Conservation (phyloP, 1,284 basidiomycete species). For the Inonotus obliquus region DNA sequence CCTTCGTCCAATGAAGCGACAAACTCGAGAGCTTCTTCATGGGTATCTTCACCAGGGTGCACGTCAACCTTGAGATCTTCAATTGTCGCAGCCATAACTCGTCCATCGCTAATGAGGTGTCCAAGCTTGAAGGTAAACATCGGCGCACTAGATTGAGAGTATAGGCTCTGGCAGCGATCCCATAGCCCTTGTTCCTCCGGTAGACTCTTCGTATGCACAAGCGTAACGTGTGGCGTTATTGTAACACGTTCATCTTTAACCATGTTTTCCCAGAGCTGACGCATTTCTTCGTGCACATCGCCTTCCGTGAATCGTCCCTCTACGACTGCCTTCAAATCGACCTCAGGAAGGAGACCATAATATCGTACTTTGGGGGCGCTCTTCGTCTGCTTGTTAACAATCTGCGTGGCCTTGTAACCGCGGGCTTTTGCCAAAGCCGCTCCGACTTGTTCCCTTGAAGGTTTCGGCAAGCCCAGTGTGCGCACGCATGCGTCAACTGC, state of each 20-base stretch:
- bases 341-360: constrained; percentile 73
- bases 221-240: constrained; percentile 76
- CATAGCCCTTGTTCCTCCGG: constrained; percentile 47
- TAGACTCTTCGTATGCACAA: constrained; percentile 70
- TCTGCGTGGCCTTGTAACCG: constrained; percentile 40
- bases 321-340: constrained; percentile 53
- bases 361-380: constrained; percentile 44
- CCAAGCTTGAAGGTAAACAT: constrained; percentile 60
- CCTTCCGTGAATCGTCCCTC: constrained; percentile 29
- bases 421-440: constrained; percentile 53
- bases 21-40: constrained; percentile 44
- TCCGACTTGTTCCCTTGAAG: constrained; percentile 51
- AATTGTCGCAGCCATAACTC: constrained; percentile 77
- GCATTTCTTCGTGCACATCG: constrained; percentile 29
- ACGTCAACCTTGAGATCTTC: constrained; percentile 44
- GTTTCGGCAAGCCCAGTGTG: constrained; percentile 47
- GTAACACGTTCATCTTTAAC: constrained; percentile 47
- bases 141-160: constrained; percentile 39
- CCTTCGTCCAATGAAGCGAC: constrained; percentile 44
- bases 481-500: constrained; percentile 57
- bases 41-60: constrained; percentile 29
- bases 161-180: constrained; percentile 56
- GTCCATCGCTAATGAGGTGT: constrained; percentile 69
- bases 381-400: constrained; percentile 33
- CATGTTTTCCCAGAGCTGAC: constrained; percentile 48